These are phyloP conservation scores for Priceomyces fermenticarens DNA, from an alignment of 805 yeast species.

Conservation along the genomic window DNA sequence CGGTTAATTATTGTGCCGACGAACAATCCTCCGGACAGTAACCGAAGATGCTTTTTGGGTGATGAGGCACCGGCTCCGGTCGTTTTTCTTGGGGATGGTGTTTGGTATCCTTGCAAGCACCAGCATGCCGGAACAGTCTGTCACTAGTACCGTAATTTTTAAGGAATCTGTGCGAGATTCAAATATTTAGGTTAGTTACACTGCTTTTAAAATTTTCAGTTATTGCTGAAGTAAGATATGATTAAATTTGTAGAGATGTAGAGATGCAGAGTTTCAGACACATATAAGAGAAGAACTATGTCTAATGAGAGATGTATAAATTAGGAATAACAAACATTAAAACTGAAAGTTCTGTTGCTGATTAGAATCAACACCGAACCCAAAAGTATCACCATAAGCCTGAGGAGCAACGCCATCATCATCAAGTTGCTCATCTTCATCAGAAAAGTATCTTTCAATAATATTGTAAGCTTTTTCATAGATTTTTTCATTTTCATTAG, in stretches of 20 bases:
- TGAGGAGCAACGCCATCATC: conserved; percentile 68
- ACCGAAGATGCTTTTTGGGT: too few relatives aligned
- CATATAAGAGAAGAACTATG: conserved; percentile 4
- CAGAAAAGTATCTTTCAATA: conserved; percentile 87
- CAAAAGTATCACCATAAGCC: conserved; percentile 78
- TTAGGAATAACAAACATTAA: conserved; percentile 10
- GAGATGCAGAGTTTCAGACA: conserved; percentile 4
- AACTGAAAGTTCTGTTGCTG: conserved; percentile 57
- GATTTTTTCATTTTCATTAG: conserved; percentile 85
- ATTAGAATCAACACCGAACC: conserved; percentile 71
- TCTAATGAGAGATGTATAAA: conserved; percentile 4
- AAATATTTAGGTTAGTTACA: too few relatives aligned
- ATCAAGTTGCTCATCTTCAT: conserved; percentile 70
- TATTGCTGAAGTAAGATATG: not conserved
- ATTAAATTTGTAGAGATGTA: conserved; percentile 1
- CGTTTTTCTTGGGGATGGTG: too few relatives aligned
- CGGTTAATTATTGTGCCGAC: too few relatives aligned
- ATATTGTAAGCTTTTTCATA: conserved; percentile 87
- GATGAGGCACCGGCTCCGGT: too few relatives aligned
- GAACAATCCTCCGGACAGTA: too few relatives aligned
- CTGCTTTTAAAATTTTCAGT: too few relatives aligned
- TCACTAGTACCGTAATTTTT: too few relatives aligned
- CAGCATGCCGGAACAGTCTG: too few relatives aligned
- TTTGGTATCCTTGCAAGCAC: too few relatives aligned
- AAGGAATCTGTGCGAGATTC: too few relatives aligned